Evolutionary conservation across 2,329 filamentous ascomycete genomes (phyloP).

Genomic region (Talaromyces funiculosus): DNA sequence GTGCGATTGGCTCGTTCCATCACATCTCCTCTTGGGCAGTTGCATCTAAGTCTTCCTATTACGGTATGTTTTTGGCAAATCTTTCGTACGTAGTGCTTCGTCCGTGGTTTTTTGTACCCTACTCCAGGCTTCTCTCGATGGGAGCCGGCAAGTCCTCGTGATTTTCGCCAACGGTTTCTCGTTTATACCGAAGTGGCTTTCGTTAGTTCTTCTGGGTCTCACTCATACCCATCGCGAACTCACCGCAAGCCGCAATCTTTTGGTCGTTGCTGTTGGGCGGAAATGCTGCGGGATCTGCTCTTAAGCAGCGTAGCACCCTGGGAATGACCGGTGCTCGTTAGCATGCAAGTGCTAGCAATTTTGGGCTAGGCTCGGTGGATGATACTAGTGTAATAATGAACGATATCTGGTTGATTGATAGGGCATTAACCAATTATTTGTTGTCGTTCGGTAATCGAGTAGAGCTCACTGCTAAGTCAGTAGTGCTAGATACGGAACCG

Average conservation of each 20-base stretch:
- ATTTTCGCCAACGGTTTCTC: neutral
- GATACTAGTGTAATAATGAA: neutral
- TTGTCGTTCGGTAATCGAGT: neutral
- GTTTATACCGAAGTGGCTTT: neutral
- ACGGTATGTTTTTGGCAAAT: neutral
- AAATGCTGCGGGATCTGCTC: conserved; percentile 7
- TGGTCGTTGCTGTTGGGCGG: conserved; percentile 10
- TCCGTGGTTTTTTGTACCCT: too few relatives aligned
- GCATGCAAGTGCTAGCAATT: neutral
- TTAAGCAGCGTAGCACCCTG: neutral
- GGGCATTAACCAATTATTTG: neutral
- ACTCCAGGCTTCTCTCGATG: too few relatives aligned
- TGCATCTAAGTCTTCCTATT: neutral
- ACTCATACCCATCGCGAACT: neutral
- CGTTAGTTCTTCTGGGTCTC: neutral
- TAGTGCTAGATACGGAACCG: neutral
- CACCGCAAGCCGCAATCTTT: conserved; percentile 7
- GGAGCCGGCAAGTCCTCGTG: neutral
- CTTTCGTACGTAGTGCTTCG: too few relatives aligned
- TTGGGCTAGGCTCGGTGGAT: neutral
- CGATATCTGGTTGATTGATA: neutral
- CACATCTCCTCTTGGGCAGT: neutral
- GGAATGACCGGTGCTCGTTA: neutral
- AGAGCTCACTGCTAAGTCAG: neutral
- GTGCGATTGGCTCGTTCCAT: neutral